phyloP scores from a whole-genome alignment of 139 green algal species.

The Chlorella sp. region DNA sequence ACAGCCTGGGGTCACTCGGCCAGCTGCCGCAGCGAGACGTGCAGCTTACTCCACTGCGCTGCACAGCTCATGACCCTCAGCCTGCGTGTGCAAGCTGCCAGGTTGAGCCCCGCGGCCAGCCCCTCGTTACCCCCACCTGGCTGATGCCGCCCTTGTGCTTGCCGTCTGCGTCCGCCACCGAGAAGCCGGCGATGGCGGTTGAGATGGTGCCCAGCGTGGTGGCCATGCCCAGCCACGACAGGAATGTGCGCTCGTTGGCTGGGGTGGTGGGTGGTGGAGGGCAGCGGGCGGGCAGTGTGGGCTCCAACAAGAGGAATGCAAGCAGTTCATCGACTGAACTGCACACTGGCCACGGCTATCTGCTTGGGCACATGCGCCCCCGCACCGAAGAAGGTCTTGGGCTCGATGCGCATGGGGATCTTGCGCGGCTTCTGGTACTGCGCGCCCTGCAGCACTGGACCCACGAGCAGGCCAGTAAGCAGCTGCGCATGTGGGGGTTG shows the following conservation, averaged over 20 bases:
- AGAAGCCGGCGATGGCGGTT: constrained; percentile 79
- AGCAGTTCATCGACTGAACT: background rate
- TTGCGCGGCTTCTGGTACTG: constrained; percentile 76
- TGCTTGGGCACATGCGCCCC: background rate
- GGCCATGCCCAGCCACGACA: constrained; percentile 89
- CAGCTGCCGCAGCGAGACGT: too few relatives aligned
- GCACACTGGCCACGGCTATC: background rate
- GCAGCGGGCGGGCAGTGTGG: background rate
- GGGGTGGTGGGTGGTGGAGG: background rate
- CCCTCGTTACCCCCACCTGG: background rate
- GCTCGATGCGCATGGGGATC: constrained; percentile 87
- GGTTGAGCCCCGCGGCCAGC: too few relatives aligned
- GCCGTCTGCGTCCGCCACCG: constrained; percentile 36
- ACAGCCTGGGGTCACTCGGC: too few relatives aligned
- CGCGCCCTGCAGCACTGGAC: constrained; percentile 56
- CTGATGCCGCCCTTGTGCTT: constrained; percentile 49
- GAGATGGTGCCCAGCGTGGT: constrained; percentile 85
- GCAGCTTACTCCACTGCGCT: too few relatives aligned
- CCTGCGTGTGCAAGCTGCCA: too few relatives aligned
- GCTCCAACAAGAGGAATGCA: background rate
- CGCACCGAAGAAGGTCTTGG: constrained; percentile 91
- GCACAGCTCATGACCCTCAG: too few relatives aligned
- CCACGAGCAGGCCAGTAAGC: too few relatives aligned
- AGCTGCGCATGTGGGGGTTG: background rate
- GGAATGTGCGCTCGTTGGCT: constrained; percentile 90